Percentiles rank a stretch among this genome's conserved stretches.
phyloP scores from a whole-genome alignment of 1,284 basidiomycete genomes.

The Trametes polyzona region DNA sequence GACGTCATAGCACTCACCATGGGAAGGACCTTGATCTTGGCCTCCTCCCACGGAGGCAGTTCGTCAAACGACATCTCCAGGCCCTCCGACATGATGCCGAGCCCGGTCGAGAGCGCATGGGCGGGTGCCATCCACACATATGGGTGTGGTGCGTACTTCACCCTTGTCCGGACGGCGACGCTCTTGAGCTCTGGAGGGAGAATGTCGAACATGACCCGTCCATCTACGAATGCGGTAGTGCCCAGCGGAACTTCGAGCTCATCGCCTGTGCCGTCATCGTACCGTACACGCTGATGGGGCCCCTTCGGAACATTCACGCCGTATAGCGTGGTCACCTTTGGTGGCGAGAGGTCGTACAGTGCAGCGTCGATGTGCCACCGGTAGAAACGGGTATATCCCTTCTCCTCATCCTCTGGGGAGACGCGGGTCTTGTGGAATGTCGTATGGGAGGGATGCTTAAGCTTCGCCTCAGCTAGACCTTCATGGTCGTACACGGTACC shows the following conservation, averaged over 20 bases:
- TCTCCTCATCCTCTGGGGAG: constrained; percentile 75
- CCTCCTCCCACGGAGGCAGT: constrained; percentile 76
- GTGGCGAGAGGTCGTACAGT: constrained; percentile 85
- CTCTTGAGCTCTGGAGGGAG: constrained; percentile 78
- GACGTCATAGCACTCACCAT: constrained; percentile 48
- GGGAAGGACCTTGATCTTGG: constrained; percentile 71
- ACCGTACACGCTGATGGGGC: constrained; percentile 67
- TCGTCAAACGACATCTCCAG: constrained; percentile 67
- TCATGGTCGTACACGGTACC: constrained; percentile 77
- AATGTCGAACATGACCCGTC: constrained; percentile 86
- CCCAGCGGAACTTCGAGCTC: constrained; percentile 83
- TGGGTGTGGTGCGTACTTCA: constrained; percentile 76
- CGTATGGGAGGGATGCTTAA: constrained; percentile 84
- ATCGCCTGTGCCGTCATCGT: constrained; percentile 90
- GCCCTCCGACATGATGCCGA: constrained; percentile 80
- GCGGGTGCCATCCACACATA: constrained; percentile 88
- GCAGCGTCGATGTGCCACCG: constrained; percentile 96
- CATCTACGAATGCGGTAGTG: constrained; percentile 84
- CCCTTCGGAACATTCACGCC: constrained; percentile 79
- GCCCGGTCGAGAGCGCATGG: constrained; percentile 70
- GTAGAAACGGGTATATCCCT: constrained; percentile 84
- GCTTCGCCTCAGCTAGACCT: constrained; percentile 70
- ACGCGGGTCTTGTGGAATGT: constrained; percentile 90
- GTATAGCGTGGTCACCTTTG: constrained; percentile 89
- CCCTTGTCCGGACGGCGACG: constrained; percentile 76